Base-by-base conservation (phyloP, 768 basidiomycete genomes). In the Phylloporus sp. region DNA sequence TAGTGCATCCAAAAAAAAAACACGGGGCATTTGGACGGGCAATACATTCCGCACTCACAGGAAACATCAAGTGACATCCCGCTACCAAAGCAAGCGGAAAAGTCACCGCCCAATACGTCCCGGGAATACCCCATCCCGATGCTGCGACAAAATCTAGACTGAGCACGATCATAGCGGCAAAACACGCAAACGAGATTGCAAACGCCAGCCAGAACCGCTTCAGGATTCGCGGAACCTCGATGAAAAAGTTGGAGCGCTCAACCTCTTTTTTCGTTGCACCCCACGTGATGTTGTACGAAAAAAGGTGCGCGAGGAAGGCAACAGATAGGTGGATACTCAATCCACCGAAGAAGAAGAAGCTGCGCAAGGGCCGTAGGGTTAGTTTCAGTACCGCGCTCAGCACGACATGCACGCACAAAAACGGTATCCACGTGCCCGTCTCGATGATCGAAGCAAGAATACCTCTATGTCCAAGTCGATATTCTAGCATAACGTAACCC, bases 221-320 rank as follows among this genome's bases (percentile, higher is more conserved):
- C 62, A 86, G 72, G 64, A 95, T 92, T 50, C 81, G 80, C 2
- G 93, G 93, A 12, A 93, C 82, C 65, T 95, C 92, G 45, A 86
- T 80, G 79, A 89, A 93, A 74, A 95, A 93, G 65, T 94, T 95
- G 22, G 87, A 89, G 28, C 81, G 78, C 66, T 93, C 86, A 34
- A 95, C 90, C 67, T 90, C 88, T 77, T 92, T 94, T 61, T 81
- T 77, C 6, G 82, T 84, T 13, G 81, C 75, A 2, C 76, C 74
- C 83, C 82, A 84, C 6, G 68, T 70, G 57, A 80, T 78, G 66
- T 84, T 78, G 66, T 81, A 84, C 24, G 79, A 79, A 61, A 82
- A 77, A 46, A 83, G 36, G 66, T 84, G 81, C 0, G 80, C 75
- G 22, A 80, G 71, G n/a, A 84, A 67, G 2, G 83, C 80, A 0